Conservation (phyloP, 805 yeast genomes). For the Jamesozyma gamospora region DNA sequence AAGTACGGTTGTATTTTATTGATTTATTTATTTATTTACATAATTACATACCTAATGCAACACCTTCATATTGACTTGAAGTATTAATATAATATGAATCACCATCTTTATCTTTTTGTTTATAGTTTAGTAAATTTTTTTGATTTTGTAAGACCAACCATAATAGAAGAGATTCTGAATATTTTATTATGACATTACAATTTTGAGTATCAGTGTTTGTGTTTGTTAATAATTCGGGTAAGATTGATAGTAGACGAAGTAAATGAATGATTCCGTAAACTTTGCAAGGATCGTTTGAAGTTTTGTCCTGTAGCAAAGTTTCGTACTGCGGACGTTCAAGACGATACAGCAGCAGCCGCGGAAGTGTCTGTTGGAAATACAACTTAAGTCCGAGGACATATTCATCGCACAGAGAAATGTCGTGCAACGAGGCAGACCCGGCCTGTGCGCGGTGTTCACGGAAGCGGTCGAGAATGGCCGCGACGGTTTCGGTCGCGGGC, state of each 20-base stretch:
- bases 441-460: conserved; percentile 6
- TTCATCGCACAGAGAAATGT: conserved; percentile 49
- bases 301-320: conserved; percentile 10
- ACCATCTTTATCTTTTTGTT: conserved; percentile 3
- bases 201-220: conserved; percentile 76
- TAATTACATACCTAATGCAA: conserved; percentile 26
- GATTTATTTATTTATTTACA: too few species aligned
- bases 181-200: conserved; percentile 21
- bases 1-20: not conserved
- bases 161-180: conserved; percentile 19
- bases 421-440: too few species aligned
- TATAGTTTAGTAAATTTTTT: conserved; percentile 8
- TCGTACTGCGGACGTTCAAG: conserved; percentile 25
- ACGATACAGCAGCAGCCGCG: conserved; percentile 22
- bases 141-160: conserved; percentile 18
- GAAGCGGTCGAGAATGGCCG: conserved; percentile 32
- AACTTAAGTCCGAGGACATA: conserved; percentile 57
- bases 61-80: conserved; percentile 29
- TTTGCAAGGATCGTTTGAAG: conserved; percentile 17
- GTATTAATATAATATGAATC: conserved; percentile 23
- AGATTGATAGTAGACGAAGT: conserved; percentile 59
- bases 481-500: conserved; percentile 9
- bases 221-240: conserved; percentile 76
- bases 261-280: conserved; percentile 79
- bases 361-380: conserved; percentile 63